Evolutionary conservation across 1,284 basidiomycete species (phyloP), one percentile per base, ranked within the genome.

Genomic region (Coniferiporia weirii): DNA sequence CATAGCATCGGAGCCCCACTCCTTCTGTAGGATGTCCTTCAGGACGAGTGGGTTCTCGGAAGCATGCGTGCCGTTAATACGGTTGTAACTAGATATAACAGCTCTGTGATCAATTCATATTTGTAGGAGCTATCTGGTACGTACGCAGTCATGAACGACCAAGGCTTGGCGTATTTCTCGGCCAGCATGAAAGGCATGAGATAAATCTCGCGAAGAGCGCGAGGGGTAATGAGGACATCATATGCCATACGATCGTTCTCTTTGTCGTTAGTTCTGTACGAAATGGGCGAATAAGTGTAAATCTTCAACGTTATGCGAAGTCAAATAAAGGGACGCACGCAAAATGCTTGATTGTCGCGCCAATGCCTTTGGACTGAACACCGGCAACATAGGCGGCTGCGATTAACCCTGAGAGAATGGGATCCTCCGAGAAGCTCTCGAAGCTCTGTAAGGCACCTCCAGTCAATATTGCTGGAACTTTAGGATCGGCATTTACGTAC

Each of bases 171-270:
- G 55, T 84, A 76, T 67, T 86, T 85, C 70, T 89, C 81, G 0
- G 89, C 87, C 47, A 94, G 78, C 84, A 92, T 89, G 75, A 93
- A 93, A 0, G 87, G 86, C 76, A 87, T 82, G 44, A 93, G 76
- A 71, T 93, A 93, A 52, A 94, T 80, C 70, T 94, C 91, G 32
- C 89, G 80, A 47, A 94, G 76, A 0, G 91, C 86, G 34, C 91
- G 82, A 60, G 81, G 78, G 61, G 78, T 80, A 63, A 88, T 72
- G 59, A 86, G 72, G 56, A 80, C 83, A 66, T 87, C 79, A 65
- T 82, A 87, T 4, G 69, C 84, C 68, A 79, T 77, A 1, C 86
- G 77, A 67, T 89, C 86, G 63, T 86, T 77, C 67, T 89, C 87
- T 67, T 87, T 87, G 72, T 90, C 87, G 65, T 89, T 89, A 32